Conservation (phyloP, 208 protist genomes). For the Leishmania aethiopica region DNA sequence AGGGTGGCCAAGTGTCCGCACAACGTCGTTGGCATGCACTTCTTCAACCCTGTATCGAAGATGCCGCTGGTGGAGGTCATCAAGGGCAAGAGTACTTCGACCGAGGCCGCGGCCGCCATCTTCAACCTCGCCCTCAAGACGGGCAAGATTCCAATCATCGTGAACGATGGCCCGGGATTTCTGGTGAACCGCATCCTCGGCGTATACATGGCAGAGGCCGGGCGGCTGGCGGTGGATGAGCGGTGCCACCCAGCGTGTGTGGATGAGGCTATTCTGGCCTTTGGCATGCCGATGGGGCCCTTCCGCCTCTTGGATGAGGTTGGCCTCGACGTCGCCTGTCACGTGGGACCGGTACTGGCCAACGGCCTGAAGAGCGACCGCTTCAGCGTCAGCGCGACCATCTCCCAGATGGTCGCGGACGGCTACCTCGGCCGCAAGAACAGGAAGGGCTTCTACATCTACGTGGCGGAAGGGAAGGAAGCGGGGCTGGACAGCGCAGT, state of each 20-base stretch:
- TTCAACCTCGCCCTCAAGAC: conserved; percentile 80
- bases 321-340: conserved; percentile 88
- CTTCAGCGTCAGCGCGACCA: conserved; percentile 48
- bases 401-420: conserved; percentile 65
- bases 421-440: conserved; percentile 88
- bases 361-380: conserved; percentile 68
- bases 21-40: conserved; percentile 94
- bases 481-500: conserved; percentile 45
- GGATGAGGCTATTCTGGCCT: conserved; percentile 79
- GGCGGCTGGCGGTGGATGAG: conserved; percentile 61
- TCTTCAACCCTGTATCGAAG: conserved; percentile 94
- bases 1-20: conserved; percentile 67
- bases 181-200: conserved; percentile 88
- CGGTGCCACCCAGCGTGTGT: conserved; percentile 58
- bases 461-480: conserved; percentile 74
- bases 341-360: conserved; percentile 73
- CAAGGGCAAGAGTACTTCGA: conserved; percentile 72
- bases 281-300: conserved; percentile 94
- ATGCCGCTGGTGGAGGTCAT: conserved; percentile 95
- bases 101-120: conserved; percentile 71
- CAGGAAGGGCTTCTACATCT: conserved; percentile 90
- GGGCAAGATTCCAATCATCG: conserved; percentile 93
- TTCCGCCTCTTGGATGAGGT: conserved; percentile 93
- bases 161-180: conserved; percentile 88
- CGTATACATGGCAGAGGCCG: conserved; percentile 87